Evolutionary conservation across 257 asterid genomes (phyloP), one percentile per base, ranked within the genome.

Genomic region (Salvia splendens): DNA sequence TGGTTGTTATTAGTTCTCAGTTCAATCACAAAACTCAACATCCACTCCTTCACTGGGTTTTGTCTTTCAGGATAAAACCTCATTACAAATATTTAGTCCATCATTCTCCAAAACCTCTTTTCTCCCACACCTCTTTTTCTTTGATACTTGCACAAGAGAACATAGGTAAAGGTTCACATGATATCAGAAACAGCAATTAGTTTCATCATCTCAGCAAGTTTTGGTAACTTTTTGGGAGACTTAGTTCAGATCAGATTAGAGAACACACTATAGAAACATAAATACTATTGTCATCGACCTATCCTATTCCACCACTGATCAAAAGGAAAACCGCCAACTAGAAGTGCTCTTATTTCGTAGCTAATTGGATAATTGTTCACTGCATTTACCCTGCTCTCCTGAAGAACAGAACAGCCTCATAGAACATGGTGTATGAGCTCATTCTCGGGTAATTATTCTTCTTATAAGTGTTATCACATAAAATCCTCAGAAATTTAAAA

Each of bases 231-330:
- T 33, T 47, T 8, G 40, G 28, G 9, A 49, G 58, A 33, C 61
- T 55, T 62, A 24, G 30, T 9, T 35, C 33, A 10, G 56, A 68
- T 35, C 3, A 47, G 7, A 12, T 47, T 56, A 33, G 20, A 24
- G 58, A 43, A 30, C 30, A 52, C 65, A n/a, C 54, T 50, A 43
- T 32, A 50, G 42, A 68, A 43, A 41, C 56, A 65, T 10, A 51
- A 7, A 38, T 20, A 3, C 15, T 20, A 38, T 28, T 16, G 42
- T 38, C 49, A 4, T 30, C 30, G 30, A 9, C 32, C 70, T 36
- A 43, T 62, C 62, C 53, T 36, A 62, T 40, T 61, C 61, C 65
- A 56, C 55, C 55, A 74, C 42, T 12, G 54, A 62, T 20, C 35
- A 64, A 70, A 60, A 43, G 28, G 16, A 35, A 17, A 71, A 10